Conservation (phyloP, 2,329 filamentous ascomycete genomes). For the Ophiostoma montium region DNA sequence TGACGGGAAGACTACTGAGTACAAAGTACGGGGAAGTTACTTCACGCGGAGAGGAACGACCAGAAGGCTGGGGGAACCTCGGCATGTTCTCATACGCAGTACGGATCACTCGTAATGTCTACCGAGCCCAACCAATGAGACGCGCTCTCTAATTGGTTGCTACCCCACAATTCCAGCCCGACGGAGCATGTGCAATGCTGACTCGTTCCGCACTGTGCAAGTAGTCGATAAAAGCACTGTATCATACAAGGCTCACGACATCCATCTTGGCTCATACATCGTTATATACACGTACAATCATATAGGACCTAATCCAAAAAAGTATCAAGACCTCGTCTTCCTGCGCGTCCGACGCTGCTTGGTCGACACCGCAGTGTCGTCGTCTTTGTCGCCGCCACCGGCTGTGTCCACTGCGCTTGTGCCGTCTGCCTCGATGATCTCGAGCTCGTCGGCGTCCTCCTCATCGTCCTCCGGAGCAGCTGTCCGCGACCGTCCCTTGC, state of each 20-base stretch:
- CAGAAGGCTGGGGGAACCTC: constrained; percentile 2
- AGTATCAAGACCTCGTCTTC: not conserved
- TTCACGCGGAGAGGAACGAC: not conserved
- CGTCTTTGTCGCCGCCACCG: constrained; percentile 1
- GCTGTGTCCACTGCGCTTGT: constrained; percentile 8
- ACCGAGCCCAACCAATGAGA: not conserved
- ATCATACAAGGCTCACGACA: no score
- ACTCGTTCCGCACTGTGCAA: not conserved
- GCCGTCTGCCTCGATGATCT: not conserved
- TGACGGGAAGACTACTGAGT: not conserved
- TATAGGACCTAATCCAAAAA: not conserved
- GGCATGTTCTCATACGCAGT: constrained; percentile 1
- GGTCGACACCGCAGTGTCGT: not conserved
- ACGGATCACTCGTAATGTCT: not conserved
- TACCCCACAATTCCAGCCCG: not conserved
- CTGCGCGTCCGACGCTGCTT: constrained; percentile 9
- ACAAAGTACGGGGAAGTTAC: not conserved
- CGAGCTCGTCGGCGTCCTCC: not conserved
- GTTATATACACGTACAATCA: not conserved
- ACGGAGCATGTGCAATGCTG: not conserved
- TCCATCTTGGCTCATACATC: not conserved
- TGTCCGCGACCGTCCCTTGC: constrained; percentile 16
- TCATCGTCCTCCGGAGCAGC: not conserved
- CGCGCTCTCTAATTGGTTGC: not conserved
- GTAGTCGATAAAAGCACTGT: no score